Evolutionary conservation across 805 yeast genomes (phyloP), one percentile per base, ranked within the genome.

Genomic region (Kluyveromyces starmeri): DNA sequence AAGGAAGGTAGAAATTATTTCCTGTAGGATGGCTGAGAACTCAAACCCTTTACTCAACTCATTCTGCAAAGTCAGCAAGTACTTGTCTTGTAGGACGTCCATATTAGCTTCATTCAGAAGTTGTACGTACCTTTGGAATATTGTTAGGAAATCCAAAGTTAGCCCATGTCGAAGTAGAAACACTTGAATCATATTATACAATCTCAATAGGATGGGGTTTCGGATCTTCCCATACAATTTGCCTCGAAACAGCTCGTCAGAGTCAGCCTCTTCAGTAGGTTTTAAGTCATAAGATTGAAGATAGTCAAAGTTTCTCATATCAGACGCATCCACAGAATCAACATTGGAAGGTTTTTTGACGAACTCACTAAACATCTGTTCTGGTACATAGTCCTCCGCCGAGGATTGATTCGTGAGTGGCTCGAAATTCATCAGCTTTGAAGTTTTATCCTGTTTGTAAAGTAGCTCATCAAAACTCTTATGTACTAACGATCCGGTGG

Each of bases 101-200:
- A 39, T n/a, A 10, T 44, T 45, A 15, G 39, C 42, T 17, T 45
- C 45, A 4, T 38, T 20, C 6, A 53, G 32, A 30, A 41, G 24
- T 10, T 20, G 9, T 16, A 49, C 27, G 28, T 54, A 55, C 8
- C 34, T 26, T 18, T 46, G 45, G 32, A 53, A 50, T 9, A 48
- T 40, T 32, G 42, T 46, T 22, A 53, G 39, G 38, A 55, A 55
- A 18, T 44, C 49, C 28, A 46, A 39, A 1, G 59, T 51, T 31
- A 50, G 23, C 11, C 38, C 34, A 25, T 50, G 49, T 18, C 53
- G 42, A 14, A 46, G 19, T 9, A 55, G 39, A 30, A 45, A 47
- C 2, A 51, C 50, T 33, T 50, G 52, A 17, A 51, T 47, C 23
- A 40, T 45, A 25, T 45, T 45, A 35, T 45, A 49, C n/a, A 54